Evolutionary conservation across 345 rosid species (phyloP).

Genomic region (Viola odorata): DNA sequence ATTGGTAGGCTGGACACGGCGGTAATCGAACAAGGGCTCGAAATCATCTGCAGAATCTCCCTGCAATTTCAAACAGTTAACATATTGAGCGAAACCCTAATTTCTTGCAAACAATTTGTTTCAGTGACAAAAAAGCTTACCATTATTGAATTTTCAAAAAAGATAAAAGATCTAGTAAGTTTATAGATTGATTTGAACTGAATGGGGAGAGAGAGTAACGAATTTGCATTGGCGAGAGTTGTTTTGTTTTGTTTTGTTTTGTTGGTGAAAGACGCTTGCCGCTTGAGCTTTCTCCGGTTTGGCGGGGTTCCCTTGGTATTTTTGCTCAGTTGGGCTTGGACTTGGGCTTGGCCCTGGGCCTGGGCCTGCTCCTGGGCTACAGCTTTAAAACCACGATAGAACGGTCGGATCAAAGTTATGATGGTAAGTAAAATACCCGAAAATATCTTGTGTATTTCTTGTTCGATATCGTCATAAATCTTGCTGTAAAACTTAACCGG

Average conservation of each 20-base stretch:
- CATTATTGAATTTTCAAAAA: background rate
- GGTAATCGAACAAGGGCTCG: constrained; percentile 71
- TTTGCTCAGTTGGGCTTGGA: background rate
- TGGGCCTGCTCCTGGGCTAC: too few relatives aligned
- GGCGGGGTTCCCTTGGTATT: background rate
- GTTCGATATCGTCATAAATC: too few relatives aligned
- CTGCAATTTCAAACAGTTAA: constrained; percentile 26
- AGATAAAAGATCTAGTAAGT: too few relatives aligned
- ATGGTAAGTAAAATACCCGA: too few relatives aligned
- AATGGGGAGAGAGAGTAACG: background rate
- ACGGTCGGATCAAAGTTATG: too few relatives aligned
- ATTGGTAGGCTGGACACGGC: constrained; percentile 57
- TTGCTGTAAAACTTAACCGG: too few relatives aligned
- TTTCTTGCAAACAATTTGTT: background rate
- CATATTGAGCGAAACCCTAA: background rate
- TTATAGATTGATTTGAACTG: background rate
- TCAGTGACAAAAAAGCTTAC: background rate
- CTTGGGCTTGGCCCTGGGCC: background rate
- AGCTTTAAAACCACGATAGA: too few relatives aligned
- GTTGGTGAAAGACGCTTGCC: background rate
- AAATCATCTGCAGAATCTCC: constrained; percentile 54
- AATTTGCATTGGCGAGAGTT: background rate
- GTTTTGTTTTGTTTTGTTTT: background rate
- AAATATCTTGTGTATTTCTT: too few relatives aligned
- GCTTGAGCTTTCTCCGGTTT: background rate